Base-by-base conservation (phyloP, 345 rosid species). In the Microthlaspi erraticum region DNA sequence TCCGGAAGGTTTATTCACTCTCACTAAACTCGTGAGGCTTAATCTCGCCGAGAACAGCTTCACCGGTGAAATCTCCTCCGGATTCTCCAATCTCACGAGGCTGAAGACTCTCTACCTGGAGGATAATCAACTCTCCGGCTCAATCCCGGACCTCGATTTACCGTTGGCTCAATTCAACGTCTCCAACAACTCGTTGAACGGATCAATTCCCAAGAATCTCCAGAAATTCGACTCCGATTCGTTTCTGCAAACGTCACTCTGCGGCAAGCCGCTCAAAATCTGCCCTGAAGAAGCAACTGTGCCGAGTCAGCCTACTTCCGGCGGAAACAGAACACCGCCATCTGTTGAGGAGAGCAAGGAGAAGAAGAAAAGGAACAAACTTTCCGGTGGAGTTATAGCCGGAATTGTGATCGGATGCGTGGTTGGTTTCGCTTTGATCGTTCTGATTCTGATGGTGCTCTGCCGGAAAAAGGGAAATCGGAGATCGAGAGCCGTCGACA, bases 81-180 rank as follows among this genome's bases (percentile, higher is more conserved):
- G 81, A 0, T 82, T 88, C 41, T 66, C 37, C 2, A 85, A 93
- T 26, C 82, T 93, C 52, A 83, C 85, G 11, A 83, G 87, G 74
- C 62, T 93, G 6, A 82, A 79, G 82, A 91, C 97, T 72, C 79
- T 93, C 62, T 86, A 39, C 50, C 69, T 93, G 5, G 85, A 93
- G 64, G 65, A 84, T 67, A 93, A 93, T 50, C 50, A 33, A 4
- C 75, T 93, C 48, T 68, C 89, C 23, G 97, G 98, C 7, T 71
- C 82, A 0, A 68, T 93, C 37, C 97, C 85, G 4, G 81, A 69
- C 44, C 69, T 91, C 58, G 68, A 74, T 64, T 39, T 85, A 55
- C 71, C 73, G 1, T 78, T 90, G 11, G 81, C 57, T 72, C 98
- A 88, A 32, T 87, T 93, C 74, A 93, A 93, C 70, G 92, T 90